These are phyloP conservation scores for Colletotrichum sp. DNA, from an alignment of 2,329 filamentous ascomycete genomes.

Conservation along the genomic window DNA sequence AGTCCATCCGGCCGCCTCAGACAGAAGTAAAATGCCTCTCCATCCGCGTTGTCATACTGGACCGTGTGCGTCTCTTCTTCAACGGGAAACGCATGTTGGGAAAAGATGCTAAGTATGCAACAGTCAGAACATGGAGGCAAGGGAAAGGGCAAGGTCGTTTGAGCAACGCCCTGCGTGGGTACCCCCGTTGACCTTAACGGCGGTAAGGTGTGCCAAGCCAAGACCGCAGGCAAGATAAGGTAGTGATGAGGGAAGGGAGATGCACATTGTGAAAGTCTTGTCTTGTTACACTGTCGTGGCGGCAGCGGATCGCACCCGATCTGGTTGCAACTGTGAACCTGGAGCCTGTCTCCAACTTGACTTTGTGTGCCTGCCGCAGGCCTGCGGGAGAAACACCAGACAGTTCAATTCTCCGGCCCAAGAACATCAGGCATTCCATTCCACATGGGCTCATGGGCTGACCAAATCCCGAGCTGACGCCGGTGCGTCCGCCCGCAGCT, in stretches of 20 bases:
- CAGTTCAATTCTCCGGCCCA: neutral
- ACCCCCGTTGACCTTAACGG: neutral
- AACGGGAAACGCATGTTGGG: neutral
- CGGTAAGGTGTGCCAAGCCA: slow-evolving; percentile 1
- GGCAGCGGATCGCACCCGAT: slow-evolving; percentile 1
- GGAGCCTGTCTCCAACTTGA: neutral
- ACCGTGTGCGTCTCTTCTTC: neutral
- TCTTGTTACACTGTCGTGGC: neutral
- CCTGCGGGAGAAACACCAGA: neutral
- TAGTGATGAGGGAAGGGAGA: neutral
- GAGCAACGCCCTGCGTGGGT: neutral
- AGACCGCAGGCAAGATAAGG: neutral
- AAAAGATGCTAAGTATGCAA: neutral
- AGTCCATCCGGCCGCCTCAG: neutral
- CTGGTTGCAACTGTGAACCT: neutral
- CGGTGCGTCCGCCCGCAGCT: neutral
- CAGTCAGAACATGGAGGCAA: neutral
- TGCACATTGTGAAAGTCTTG: neutral
- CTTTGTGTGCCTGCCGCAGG: neutral
- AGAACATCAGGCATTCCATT: neutral
- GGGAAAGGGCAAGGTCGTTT: neutral
- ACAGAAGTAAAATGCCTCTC: neutral
- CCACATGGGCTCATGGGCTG: neutral
- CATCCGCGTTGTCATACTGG: neutral
- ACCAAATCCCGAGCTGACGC: neutral